Evolutionary conservation across 2,329 filamentous ascomycete genomes (phyloP), one percentile per base, ranked within the genome.

Genomic region (Phaeosphaeria sp.): DNA sequence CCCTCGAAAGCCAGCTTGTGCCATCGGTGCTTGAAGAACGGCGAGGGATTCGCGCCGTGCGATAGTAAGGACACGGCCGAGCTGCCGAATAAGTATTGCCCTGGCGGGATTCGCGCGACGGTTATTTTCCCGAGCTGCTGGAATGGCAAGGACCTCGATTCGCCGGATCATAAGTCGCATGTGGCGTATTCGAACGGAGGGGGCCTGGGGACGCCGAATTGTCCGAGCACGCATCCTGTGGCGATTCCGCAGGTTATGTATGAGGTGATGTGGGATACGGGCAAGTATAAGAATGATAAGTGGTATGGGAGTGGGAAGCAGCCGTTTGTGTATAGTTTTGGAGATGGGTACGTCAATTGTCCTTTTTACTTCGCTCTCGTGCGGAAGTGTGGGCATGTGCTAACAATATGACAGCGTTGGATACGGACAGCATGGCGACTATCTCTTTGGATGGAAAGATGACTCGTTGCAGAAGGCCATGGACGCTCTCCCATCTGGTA

Each of bases 81-180:
- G 77, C 85, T 49, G 79, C 75, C 74, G 77, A 82, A 63, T 91
- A 96, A 78, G 56, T 87, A 93, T 76, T 97, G 94, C 78, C 79
- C 80, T 15, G 86, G 94, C 67, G 94, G 94, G 52, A 89, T 91
- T 49, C 86, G 89, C 43, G 82, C 85, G 54, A 88, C 91, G 60
- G 77, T 91, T 39, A 89, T 90, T 79, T 90, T 91, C 78, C 89
- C 89, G 1, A 90, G 87, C 5, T 91, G 89, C 82, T 91, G 90
- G 83, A 84, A 91, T 77, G 89, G 88, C 40, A 75, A 78, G 53
- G 75, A 83, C 68, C 53, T 80, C 3, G 83, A 85, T 65, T 82
- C 81, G 13, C 54, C 69, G 0, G 81, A 88, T 72, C 86, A 88
- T 79, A 79, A 83, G 74, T 82, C 83, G 64, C 91, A 91, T 81